Conservation (phyloP, 257 asterid species). For the Voacanga thouarsii region DNA sequence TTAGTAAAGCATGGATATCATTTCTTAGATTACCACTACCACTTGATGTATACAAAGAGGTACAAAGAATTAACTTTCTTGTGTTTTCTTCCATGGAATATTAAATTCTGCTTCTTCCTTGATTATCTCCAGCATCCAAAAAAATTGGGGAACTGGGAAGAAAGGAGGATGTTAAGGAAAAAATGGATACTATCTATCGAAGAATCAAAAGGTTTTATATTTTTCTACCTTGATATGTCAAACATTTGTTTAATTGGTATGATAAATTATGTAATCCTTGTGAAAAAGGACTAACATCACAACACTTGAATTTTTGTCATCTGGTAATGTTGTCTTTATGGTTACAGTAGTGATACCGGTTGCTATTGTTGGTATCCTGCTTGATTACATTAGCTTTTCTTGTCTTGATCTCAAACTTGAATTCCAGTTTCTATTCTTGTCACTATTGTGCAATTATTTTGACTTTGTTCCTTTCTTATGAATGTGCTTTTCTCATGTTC, state of each 20-base stretch:
- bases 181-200: background rate
- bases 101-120: background rate
- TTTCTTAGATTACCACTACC: constrained; percentile 83
- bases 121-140: background rate
- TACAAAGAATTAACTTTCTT: constrained; percentile 18
- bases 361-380: background rate
- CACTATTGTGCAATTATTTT: background rate
- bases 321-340: background rate
- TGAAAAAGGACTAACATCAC: background rate
- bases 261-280: background rate
- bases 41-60: constrained; percentile 93
- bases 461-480: background rate
- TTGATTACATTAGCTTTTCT: background rate
- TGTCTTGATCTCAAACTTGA: background rate
- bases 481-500: constrained; percentile 9
- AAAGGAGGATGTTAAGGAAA: background rate
- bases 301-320: background rate
- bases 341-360: no score
- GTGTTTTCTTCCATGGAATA: background rate
- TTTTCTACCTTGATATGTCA: background rate
- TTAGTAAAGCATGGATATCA: constrained; percentile 89
- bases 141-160: no score
- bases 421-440: background rate
- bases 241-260: background rate
- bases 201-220: background rate